These are phyloP conservation scores for Blastobotrys buckinghamii DNA, from an alignment of 1,139 yeast genomes.

Conservation along the genomic window DNA sequence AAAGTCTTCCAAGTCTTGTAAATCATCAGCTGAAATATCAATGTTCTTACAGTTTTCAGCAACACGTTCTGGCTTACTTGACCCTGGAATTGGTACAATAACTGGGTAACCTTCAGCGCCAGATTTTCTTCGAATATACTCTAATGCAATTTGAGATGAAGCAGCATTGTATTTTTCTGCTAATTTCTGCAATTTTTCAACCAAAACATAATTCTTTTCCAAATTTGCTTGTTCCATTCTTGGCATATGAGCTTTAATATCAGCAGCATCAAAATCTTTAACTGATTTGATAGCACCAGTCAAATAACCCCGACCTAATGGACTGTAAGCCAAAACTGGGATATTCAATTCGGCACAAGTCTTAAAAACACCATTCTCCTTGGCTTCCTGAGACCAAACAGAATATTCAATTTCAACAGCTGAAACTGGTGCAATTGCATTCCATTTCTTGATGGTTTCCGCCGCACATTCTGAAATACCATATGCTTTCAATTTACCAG, in stretches of 20 bases:
- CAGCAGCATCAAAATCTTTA: slow-evolving; percentile 42
- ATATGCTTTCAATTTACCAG: slow-evolving; percentile 50
- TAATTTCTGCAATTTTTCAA: slow-evolving; percentile 41
- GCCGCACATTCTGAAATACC: slow-evolving; percentile 65
- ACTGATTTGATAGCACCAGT: slow-evolving; percentile 52
- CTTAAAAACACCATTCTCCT: slow-evolving; percentile 54
- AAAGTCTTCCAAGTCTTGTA: slow-evolving; percentile 40
- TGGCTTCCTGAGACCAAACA: slow-evolving; percentile 52
- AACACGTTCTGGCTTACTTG: slow-evolving; percentile 53
- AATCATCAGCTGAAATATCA: slow-evolving; percentile 47
- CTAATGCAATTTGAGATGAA: slow-evolving; percentile 63
- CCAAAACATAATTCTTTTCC: slow-evolving; percentile 45
- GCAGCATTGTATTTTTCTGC: slow-evolving; percentile 45
- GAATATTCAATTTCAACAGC: slow-evolving; percentile 76
- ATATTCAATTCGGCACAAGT: slow-evolving; percentile 49
- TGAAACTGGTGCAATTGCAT: slow-evolving; percentile 45
- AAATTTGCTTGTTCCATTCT: slow-evolving; percentile 56
- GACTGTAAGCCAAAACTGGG: slow-evolving; percentile 74
- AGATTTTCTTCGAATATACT: slow-evolving; percentile 49
- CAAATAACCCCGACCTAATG: slow-evolving; percentile 69
- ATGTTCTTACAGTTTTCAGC: slow-evolving; percentile 50
- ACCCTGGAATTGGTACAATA: slow-evolving; percentile 75
- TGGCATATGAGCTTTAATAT: slow-evolving; percentile 36
- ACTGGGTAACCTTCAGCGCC: slow-evolving; percentile 42
- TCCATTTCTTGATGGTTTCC: slow-evolving; percentile 52